A percentile compares a stretch with the other conserved stretches of the same genome.
These are phyloP conservation scores for Niveomyces coronatus DNA, from an alignment of 2,329 filamentous ascomycete species.

Conservation along the genomic window DNA sequence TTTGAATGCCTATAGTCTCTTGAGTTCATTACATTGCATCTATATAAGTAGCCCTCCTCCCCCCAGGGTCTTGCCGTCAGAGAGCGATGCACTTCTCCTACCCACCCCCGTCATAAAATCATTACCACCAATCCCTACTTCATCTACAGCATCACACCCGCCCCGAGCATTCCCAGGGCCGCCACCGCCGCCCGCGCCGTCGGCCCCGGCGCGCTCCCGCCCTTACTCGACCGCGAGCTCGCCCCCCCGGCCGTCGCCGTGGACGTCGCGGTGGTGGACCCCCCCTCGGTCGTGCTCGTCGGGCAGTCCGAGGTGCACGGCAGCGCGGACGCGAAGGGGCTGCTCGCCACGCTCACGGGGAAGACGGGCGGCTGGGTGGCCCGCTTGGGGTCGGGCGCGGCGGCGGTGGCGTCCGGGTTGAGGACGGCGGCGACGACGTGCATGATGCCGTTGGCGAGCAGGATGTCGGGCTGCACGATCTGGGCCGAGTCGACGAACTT, in stretches of 20 bases:
- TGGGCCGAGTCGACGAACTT: conserved; percentile 44
- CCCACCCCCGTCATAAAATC: no score
- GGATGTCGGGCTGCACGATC: conserved; percentile 40
- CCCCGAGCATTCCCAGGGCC: conserved; percentile 19
- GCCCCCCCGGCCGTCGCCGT: conserved; percentile 10
- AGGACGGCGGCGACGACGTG: conserved; percentile 47
- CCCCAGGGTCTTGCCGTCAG: no score
- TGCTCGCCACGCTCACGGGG: conserved; percentile 35
- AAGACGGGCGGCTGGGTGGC: conserved; percentile 41
- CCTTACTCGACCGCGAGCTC: conserved; percentile 7
- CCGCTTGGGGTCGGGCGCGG: conserved; percentile 26
- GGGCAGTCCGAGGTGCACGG: conserved; percentile 32
- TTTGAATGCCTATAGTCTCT: no score
- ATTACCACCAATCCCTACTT: no score
- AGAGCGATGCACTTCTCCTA: no score
- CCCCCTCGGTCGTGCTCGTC: conserved; percentile 10
- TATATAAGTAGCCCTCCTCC: no score
- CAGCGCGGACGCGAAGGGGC: conserved; percentile 31
- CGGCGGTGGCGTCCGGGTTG: conserved; percentile 29
- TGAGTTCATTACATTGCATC: no score
- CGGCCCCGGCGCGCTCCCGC: conserved; percentile 11
- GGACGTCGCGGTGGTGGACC: conserved; percentile 11
- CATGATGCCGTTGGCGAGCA: conserved; percentile 47
- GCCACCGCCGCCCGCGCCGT: conserved; percentile 20
- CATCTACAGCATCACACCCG: conserved; percentile 16